These are phyloP conservation scores for Articulospora tetracladia DNA, from an alignment of 495 filamentous ascomycete genomes.

Conservation along the genomic window DNA sequence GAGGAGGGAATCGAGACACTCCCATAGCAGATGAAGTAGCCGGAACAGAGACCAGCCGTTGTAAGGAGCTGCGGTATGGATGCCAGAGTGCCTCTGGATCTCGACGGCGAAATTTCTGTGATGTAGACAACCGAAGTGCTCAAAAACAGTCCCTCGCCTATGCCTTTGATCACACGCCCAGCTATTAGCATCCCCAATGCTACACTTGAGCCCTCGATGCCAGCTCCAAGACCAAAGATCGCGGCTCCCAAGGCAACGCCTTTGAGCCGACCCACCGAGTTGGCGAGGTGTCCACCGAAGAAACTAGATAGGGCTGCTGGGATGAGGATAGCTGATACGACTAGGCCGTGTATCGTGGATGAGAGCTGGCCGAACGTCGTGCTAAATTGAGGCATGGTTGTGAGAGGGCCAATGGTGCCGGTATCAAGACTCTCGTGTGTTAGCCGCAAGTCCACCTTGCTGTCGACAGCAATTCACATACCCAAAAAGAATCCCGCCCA, in stretches of 20 bases:
- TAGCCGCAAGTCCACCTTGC: not conserved
- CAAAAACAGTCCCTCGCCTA: conserved; percentile 58
- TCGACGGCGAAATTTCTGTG: conserved; percentile 56
- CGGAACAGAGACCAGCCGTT: conserved; percentile 45
- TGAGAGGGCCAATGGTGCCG: conserved; percentile 60
- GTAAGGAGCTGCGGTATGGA: conserved; percentile 53
- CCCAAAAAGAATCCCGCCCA: conserved; percentile 21
- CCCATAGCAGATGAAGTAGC: conserved; percentile 64
- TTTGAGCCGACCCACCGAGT: conserved; percentile 50
- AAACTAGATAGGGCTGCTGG: conserved; percentile 58
- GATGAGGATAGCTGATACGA: conserved; percentile 61
- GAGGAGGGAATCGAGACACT: conserved; percentile 44
- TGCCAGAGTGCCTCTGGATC: conserved; percentile 46
- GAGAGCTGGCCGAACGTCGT: conserved; percentile 47
- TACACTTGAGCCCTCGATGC: conserved; percentile 41
- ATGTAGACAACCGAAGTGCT: conserved; percentile 56
- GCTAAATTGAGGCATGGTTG: conserved; percentile 53
- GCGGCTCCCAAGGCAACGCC: conserved; percentile 49
- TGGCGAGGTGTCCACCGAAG: conserved; percentile 59
- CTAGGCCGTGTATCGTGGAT: conserved; percentile 52
- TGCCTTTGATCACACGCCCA: conserved; percentile 50
- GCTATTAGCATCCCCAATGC: conserved; percentile 49
- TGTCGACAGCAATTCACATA: not conserved
- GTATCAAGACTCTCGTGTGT: conserved; percentile 40
- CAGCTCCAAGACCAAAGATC: conserved; percentile 52